A percentile compares a stretch with the other conserved stretches of the same genome.
phyloP scores from a whole-genome alignment of 164 flowering plant genomes.

The Akebia trifoliata region DNA sequence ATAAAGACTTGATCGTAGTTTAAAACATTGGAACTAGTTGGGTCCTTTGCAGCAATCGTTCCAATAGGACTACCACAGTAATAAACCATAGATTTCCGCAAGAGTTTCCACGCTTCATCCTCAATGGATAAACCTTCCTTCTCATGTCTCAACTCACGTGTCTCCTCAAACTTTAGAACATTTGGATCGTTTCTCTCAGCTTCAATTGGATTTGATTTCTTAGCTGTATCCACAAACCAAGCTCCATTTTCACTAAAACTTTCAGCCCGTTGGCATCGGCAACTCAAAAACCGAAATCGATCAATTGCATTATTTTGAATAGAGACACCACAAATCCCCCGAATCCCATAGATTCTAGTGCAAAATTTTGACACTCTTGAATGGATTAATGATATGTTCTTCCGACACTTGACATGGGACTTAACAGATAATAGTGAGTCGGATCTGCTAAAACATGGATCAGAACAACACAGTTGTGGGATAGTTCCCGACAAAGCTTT shows the following conservation, averaged over 20 bases:
- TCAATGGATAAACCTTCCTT: conserved; percentile 37
- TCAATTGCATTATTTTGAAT: conserved; percentile 3
- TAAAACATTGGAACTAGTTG: conserved; percentile 32
- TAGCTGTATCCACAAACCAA: conserved; percentile 15
- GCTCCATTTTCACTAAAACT: conserved; percentile 27
- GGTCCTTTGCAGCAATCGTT: conserved; percentile 76
- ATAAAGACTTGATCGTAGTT: conserved; percentile 84
- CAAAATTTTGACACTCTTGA: conserved; percentile 14
- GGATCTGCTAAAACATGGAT: conserved; percentile 15
- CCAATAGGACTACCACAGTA: conserved; percentile 73
- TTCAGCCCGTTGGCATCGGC: conserved; percentile 43
- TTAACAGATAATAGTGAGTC: conserved; percentile 16
- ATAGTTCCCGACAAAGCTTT: conserved; percentile 30
- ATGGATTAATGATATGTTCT: conserved; percentile 11
- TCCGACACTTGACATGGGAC: conserved; percentile 11
- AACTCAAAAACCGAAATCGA: conserved; percentile 17
- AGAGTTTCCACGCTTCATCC: conserved; percentile 75
- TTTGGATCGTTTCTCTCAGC: conserved; percentile 20
- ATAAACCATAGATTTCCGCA: conserved; percentile 50
- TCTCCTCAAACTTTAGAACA: conserved; percentile 20
- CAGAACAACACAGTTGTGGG: conserved; percentile 15
- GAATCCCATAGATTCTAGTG: conserved; percentile 9
- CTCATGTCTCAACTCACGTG: conserved; percentile 19
- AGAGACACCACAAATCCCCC: background rate
- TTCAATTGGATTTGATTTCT: conserved; percentile 8